phyloP scores from a whole-genome alignment of 2,329 filamentous ascomycete species.

The Cladosporium velox region DNA sequence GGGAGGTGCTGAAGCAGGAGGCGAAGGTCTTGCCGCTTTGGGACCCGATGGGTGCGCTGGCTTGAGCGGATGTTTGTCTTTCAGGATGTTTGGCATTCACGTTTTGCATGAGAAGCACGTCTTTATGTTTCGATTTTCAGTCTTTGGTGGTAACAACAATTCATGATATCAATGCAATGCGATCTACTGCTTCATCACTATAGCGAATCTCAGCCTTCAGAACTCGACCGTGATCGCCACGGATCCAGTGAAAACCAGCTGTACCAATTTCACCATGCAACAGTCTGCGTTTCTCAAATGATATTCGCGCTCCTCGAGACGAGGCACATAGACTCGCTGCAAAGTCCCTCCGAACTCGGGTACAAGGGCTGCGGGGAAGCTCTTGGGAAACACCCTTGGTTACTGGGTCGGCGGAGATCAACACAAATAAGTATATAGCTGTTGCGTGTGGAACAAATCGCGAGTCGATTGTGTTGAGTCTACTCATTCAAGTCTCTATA shows the following conservation, averaged over 20 bases:
- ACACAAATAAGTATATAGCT: background rate
- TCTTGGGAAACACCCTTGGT: slow-evolving; percentile 1
- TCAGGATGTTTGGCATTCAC: background rate
- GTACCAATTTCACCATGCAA: too few species aligned
- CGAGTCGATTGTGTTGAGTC: too few species aligned
- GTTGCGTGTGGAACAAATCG: background rate
- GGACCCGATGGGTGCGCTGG: slow-evolving; percentile 45
- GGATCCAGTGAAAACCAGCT: background rate
- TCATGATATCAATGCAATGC: background rate
- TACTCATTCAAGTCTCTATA: too few species aligned
- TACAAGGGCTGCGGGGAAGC: slow-evolving; percentile 17
- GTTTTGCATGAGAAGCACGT: background rate
- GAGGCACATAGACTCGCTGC: background rate
- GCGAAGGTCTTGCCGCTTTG: slow-evolving; percentile 65
- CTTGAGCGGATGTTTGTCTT: slow-evolving; percentile 25
- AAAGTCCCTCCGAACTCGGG: slow-evolving; percentile 18
- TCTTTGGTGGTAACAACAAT: background rate
- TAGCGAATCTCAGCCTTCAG: background rate
- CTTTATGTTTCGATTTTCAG: background rate
- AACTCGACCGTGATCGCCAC: background rate
- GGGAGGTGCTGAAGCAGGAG: slow-evolving; percentile 69
- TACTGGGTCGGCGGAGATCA: background rate
- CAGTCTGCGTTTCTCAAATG: background rate
- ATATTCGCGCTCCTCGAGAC: background rate
- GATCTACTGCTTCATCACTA: background rate